These are phyloP conservation scores for Pistacia integerrima DNA, from an alignment of 345 rosid species.

Conservation along the genomic window DNA sequence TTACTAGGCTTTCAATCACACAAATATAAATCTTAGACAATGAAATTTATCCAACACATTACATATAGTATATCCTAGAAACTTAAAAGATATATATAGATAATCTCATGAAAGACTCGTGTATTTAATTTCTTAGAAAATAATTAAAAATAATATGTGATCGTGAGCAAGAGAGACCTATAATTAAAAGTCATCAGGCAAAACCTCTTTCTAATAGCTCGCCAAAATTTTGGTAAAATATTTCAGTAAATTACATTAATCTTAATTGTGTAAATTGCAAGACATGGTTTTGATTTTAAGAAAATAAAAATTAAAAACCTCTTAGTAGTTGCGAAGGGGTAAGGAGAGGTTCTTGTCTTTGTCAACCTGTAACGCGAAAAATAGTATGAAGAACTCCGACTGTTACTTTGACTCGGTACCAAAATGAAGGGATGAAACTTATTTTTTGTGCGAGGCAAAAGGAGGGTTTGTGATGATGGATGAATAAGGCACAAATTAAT, in stretches of 20 bases:
- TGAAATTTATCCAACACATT: too few relatives aligned
- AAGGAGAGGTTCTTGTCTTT: neutral
- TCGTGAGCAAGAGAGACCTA: too few relatives aligned
- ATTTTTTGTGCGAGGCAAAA: neutral
- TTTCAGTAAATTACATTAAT: neutral
- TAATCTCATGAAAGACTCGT: too few relatives aligned
- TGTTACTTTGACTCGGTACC: too few relatives aligned
- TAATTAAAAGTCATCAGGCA: too few relatives aligned
- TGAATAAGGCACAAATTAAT: neutral
- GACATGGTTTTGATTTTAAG: neutral
- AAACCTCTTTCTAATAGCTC: neutral
- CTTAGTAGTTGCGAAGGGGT: neutral
- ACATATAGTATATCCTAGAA: too few relatives aligned
- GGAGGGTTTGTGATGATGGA: neutral
- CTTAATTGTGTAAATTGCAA: too few relatives aligned
- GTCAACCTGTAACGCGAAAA: conserved; percentile 11
- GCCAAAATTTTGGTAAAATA: neutral
- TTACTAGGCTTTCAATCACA: neutral
- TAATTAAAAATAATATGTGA: too few relatives aligned
- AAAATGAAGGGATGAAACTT: neutral
- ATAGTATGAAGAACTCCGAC: neutral
- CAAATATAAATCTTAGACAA: too few relatives aligned
- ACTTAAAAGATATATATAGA: too few relatives aligned
- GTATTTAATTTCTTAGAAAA: too few relatives aligned
- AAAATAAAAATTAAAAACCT: neutral